Conservation (phyloP, 345 rosid genomes). For the Anacardium occidentale region DNA sequence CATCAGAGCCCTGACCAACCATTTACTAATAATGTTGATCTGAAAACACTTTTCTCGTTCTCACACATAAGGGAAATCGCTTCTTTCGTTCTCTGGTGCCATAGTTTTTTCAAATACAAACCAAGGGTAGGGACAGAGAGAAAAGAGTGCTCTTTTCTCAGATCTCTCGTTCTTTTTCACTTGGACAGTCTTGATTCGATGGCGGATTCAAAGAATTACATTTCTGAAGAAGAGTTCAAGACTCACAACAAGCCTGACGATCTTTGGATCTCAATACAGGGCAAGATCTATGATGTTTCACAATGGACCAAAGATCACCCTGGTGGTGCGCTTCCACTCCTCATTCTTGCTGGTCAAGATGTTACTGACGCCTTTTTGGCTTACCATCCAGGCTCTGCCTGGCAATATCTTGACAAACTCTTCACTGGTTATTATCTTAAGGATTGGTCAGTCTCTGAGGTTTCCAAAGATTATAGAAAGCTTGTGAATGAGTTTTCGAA, state of each 20-base stretch:
- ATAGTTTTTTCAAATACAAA: not conserved
- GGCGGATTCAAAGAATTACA: slow-evolving; percentile 37
- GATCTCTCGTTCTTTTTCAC: slow-evolving; percentile 16
- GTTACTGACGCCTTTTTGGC: slow-evolving; percentile 57
- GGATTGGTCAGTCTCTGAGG: slow-evolving; percentile 44
- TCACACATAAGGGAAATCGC: too few relatives aligned
- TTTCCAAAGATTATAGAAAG: slow-evolving; percentile 44
- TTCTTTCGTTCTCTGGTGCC: not conserved
- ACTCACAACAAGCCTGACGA: slow-evolving; percentile 44
- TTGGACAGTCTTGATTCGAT: slow-evolving; percentile 19
- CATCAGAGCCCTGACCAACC: too few relatives aligned
- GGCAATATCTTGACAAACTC: slow-evolving; percentile 49
- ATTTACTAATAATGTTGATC: too few relatives aligned
- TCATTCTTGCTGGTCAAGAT: slow-evolving; percentile 51
- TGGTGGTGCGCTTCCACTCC: slow-evolving; percentile 42
- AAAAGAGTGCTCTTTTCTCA: not conserved
- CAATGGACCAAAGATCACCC: slow-evolving; percentile 48
- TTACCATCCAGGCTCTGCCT: slow-evolving; percentile 44
- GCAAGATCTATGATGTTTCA: slow-evolving; percentile 52
- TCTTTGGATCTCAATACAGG: slow-evolving; percentile 57
- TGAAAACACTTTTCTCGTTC: too few relatives aligned
- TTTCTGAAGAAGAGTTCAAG: slow-evolving; percentile 37
- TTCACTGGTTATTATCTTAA: slow-evolving; percentile 47
- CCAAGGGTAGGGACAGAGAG: not conserved
- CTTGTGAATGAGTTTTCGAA: slow-evolving; percentile 43